Evolutionary conservation across 2,329 filamentous ascomycete species (phyloP).

Genomic region (Colletotrichum eleusines): DNA sequence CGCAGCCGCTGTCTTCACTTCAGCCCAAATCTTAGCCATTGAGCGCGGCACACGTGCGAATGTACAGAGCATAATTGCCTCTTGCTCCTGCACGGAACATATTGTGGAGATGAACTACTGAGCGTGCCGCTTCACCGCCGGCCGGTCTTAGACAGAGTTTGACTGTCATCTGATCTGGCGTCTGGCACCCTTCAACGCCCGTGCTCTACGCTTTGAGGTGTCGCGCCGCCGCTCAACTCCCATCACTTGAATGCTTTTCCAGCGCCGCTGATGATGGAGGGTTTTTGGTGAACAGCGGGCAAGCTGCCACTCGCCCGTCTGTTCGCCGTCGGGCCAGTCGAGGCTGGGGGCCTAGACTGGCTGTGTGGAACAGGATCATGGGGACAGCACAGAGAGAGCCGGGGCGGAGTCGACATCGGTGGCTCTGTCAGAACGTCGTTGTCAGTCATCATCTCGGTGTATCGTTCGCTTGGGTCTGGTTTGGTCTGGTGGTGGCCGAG

Average conservation of each 20-base stretch:
- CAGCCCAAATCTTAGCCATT: conserved; percentile 13
- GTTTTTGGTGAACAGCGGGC: conserved; percentile 5
- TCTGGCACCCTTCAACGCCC: conserved; percentile 24
- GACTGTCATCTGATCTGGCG: conserved; percentile 36
- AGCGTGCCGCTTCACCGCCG: conserved; percentile 39
- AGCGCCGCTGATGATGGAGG: conserved; percentile 34
- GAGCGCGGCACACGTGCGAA: conserved; percentile 31
- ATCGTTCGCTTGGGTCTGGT: conserved; percentile 7
- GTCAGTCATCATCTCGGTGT: conserved; percentile 32
- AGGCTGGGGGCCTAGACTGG: conserved; percentile 30
- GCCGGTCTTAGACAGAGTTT: conserved; percentile 36
- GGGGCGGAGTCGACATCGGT: conserved; percentile 24
- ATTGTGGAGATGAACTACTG: conserved; percentile 40
- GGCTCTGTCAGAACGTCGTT: conserved; percentile 21
- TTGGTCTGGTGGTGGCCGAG: conserved; percentile 16
- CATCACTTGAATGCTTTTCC: conserved; percentile 39
- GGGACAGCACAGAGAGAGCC: conserved; percentile 15
- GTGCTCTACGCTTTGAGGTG: conserved; percentile 23
- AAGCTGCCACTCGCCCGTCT: conserved; percentile 30
- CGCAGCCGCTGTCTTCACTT: conserved; percentile 16
- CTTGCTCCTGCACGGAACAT: conserved; percentile 28
- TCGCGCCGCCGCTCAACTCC: conserved; percentile 22
- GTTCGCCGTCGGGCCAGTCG: conserved; percentile 24
- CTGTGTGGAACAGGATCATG: conserved; percentile 20
- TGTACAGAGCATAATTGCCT: conserved; percentile 18